Evolutionary conservation across 257 asterid species (phyloP), one percentile per base, ranked within the genome.

Genomic region (Paulownia fortunei): DNA sequence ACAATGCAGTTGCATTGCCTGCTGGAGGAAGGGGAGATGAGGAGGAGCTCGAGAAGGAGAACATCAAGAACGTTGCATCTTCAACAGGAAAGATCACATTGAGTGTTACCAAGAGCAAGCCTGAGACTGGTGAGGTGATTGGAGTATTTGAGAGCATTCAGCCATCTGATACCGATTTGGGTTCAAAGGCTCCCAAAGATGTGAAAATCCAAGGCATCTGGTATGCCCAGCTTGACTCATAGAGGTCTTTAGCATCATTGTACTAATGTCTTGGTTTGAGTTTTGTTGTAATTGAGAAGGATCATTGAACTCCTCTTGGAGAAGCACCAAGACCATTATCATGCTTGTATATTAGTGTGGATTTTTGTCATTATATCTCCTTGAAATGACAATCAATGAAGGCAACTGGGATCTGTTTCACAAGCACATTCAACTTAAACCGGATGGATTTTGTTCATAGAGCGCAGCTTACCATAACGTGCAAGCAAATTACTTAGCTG

Each of bases 21-120:
- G 99, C 99, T 16, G 99, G 99, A 6, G 99, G 99, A 15, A 86
- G 99, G 69, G 98, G 99, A 63, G 98, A 96, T 9, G 97, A 96
- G 88, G 99, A 96, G 86, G 98, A 92, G 84, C 94, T 96, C 0
- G 32, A 12, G 88, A 96, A 93, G 91, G 99, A 96, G 91, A 96
- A 93, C 54, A 81, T 49, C 72, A 96, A 96, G 96, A 93, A 96
- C 55, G 85, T 82, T 2, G 60, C 97, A 0, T 86, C 99, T 59
- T 85, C 89, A 5, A 76, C 86, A 1, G 98, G 99, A 52, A 96
- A 88, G 82, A 96, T 96, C 30, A 89, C 97, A 0, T 76, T 96
- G 94, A 90, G 97, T 34, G 97, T 92, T 11, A 92, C 95, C 8
- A 64, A 81, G 76, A 93, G 86, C 79, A 96, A 93, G 86, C 98